These are phyloP conservation scores for Claviceps pazoutovae DNA, from an alignment of 2,329 filamentous ascomycete genomes.

Conservation along the genomic window DNA sequence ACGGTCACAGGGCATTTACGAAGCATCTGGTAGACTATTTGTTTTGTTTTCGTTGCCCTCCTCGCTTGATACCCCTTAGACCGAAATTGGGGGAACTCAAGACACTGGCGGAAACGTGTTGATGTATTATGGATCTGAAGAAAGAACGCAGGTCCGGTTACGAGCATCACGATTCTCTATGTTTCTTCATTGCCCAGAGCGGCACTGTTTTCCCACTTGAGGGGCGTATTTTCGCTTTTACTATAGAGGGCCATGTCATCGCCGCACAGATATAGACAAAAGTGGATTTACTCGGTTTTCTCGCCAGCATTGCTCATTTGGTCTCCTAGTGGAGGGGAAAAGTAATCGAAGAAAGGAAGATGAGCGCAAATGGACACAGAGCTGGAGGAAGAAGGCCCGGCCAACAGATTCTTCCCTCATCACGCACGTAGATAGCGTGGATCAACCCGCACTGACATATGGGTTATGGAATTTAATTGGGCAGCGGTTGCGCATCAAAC, in stretches of 20 bases:
- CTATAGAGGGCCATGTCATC: slow-evolving; percentile 32
- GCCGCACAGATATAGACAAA: slow-evolving; percentile 46
- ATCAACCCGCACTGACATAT: slow-evolving; percentile 22
- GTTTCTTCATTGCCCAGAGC: slow-evolving; percentile 23
- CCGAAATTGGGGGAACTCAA: slow-evolving; percentile 26
- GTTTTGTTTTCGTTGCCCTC: slow-evolving; percentile 29
- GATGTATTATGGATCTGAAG: slow-evolving; percentile 19
- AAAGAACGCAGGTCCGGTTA: slow-evolving; percentile 7
- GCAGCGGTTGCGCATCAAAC: slow-evolving; percentile 16
- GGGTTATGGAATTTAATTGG: slow-evolving; percentile 24
- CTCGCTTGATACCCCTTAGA: slow-evolving; percentile 32
- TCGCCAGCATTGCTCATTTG: slow-evolving; percentile 26
- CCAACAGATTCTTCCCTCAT: slow-evolving; percentile 19
- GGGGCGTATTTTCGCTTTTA: slow-evolving; percentile 27
- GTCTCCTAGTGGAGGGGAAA: slow-evolving; percentile 19
- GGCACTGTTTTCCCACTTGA: slow-evolving; percentile 16
- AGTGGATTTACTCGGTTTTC: slow-evolving; percentile 50
- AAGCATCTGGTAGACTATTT: slow-evolving; percentile 31
- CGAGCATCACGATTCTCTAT: slow-evolving; percentile 22
- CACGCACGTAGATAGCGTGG: slow-evolving; percentile 15
- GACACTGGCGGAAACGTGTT: slow-evolving; percentile 24
- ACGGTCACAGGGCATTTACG: slow-evolving; percentile 27
- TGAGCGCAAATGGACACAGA: slow-evolving; percentile 20
- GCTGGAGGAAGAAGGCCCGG: slow-evolving; percentile 18
- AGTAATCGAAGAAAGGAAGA: slow-evolving; percentile 8